These are phyloP conservation scores for Amauroascus niger DNA, from an alignment of 2,329 filamentous ascomycete genomes.

Conservation along the genomic window DNA sequence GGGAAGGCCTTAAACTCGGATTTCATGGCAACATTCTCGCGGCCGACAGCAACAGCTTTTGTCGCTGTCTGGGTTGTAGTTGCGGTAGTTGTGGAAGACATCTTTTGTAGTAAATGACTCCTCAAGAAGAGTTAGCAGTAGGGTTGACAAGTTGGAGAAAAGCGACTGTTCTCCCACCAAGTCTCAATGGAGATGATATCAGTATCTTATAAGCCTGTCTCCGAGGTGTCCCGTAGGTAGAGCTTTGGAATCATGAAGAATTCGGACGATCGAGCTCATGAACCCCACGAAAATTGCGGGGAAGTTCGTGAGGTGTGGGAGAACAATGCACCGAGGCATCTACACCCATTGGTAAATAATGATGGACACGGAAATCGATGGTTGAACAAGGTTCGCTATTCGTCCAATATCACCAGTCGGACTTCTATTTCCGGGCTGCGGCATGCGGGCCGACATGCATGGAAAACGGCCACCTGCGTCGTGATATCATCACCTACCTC, in stretches of 20 bases:
- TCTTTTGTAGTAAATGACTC: background rate
- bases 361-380: background rate
- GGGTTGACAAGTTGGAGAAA: background rate
- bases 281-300: background rate
- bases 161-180: too few relatives aligned
- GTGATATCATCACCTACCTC: too few relatives aligned
- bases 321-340: background rate
- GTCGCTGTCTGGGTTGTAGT: slow-evolving; percentile 15
- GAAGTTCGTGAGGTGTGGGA: background rate
- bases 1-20: slow-evolving; percentile 27
- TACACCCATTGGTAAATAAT: background rate
- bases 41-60: slow-evolving; percentile 16
- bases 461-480: too few relatives aligned
- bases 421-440: background rate
- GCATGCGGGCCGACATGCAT: too few relatives aligned
- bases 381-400: background rate
- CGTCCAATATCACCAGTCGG: background rate
- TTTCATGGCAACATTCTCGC: slow-evolving; percentile 14
- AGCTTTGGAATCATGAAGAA: background rate
- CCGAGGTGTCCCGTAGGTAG: background rate
- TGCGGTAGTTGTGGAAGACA: slow-evolving; percentile 21
- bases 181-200: too few relatives aligned
- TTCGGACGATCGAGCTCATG: background rate
- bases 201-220: background rate
- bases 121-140: background rate